Conservation (phyloP, 2,329 filamentous ascomycete genomes). For the Mollisiaceae sp. region DNA sequence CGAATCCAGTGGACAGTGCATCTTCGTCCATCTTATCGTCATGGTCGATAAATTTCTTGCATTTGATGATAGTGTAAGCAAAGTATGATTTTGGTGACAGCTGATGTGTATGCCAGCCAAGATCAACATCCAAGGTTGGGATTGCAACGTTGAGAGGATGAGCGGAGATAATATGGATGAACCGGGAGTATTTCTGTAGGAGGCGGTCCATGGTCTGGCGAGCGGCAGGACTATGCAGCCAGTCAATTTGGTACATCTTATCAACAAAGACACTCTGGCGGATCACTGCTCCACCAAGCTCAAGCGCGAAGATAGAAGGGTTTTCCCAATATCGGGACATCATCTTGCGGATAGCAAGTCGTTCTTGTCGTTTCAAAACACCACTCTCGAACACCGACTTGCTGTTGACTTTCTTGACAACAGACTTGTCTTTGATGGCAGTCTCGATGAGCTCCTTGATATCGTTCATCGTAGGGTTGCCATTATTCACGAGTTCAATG, state of each 20-base stretch:
- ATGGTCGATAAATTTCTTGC: slow-evolving; percentile 72
- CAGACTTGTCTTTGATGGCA: slow-evolving; percentile 46
- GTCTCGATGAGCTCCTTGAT: slow-evolving; percentile 57
- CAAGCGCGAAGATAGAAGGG: slow-evolving; percentile 65
- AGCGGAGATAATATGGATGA: slow-evolving; percentile 61
- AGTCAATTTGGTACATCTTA: slow-evolving; percentile 79
- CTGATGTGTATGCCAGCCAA: slow-evolving; percentile 82
- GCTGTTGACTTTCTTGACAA: slow-evolving; percentile 50
- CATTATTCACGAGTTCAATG: slow-evolving; percentile 45
- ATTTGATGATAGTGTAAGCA: slow-evolving; percentile 54
- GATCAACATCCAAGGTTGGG: slow-evolving; percentile 75
- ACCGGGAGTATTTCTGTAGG: slow-evolving; percentile 67
- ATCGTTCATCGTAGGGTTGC: slow-evolving; percentile 52
- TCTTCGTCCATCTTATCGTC: slow-evolving; percentile 81
- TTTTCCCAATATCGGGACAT: slow-evolving; percentile 76
- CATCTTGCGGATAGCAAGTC: slow-evolving; percentile 64
- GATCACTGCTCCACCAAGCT: slow-evolving; percentile 68
- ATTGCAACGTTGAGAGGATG: slow-evolving; percentile 58
- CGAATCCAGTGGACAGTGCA: slow-evolving; percentile 67
- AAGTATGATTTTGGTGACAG: slow-evolving; percentile 69
- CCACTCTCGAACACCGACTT: slow-evolving; percentile 30
- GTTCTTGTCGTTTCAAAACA: slow-evolving; percentile 40
- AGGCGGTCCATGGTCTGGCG: slow-evolving; percentile 67
- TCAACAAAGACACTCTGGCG: slow-evolving; percentile 69
- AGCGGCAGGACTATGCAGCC: slow-evolving; percentile 74